Evolutionary conservation across 1,284 basidiomycete genomes (phyloP).

Genomic region (Ceratobasidium sp.): DNA sequence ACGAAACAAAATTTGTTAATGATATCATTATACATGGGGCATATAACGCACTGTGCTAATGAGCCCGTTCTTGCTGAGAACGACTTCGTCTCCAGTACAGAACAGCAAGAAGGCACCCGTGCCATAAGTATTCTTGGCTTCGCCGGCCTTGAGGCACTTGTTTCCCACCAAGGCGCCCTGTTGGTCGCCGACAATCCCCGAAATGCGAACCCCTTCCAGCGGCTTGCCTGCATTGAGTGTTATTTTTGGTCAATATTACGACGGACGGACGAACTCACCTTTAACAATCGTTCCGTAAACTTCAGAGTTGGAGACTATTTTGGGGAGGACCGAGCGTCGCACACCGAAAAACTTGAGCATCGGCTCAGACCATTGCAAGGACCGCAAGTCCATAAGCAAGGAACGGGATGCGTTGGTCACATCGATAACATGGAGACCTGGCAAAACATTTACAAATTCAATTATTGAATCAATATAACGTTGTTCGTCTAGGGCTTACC

Average conservation of each 20-base stretch:
- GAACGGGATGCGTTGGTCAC: conserved; percentile 98
- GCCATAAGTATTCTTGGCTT: conserved; percentile 95
- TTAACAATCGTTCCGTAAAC: conserved; percentile 80
- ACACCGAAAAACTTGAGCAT: conserved; percentile 90
- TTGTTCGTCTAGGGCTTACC: neutral
- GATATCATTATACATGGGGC: conserved; percentile 35
- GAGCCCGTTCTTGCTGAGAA: conserved; percentile 85
- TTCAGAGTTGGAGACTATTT: conserved; percentile 89
- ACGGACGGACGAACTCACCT: conserved; percentile 31
- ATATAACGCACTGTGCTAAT: conserved; percentile 74
- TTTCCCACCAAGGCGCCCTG: conserved; percentile 97
- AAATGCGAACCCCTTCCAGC: conserved; percentile 82
- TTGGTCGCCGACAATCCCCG: conserved; percentile 94
- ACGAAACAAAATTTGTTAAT: conserved; percentile 41
- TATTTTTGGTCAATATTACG: neutral
- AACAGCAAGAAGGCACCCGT: conserved; percentile 97
- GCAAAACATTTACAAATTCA: neutral
- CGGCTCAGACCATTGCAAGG: conserved; percentile 81
- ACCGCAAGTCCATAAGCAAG: conserved; percentile 85
- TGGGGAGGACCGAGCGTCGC: conserved; percentile 79
- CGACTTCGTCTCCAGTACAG: conserved; percentile 87
- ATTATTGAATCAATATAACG: neutral
- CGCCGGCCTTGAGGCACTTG: conserved; percentile 84
- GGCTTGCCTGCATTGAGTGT: conserved; percentile 54
- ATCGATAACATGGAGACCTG: conserved; percentile 86